Evolutionary conservation across 768 basidiomycete genomes (phyloP), one percentile per base, ranked within the genome.

Genomic region (Amanita polypyramis): DNA sequence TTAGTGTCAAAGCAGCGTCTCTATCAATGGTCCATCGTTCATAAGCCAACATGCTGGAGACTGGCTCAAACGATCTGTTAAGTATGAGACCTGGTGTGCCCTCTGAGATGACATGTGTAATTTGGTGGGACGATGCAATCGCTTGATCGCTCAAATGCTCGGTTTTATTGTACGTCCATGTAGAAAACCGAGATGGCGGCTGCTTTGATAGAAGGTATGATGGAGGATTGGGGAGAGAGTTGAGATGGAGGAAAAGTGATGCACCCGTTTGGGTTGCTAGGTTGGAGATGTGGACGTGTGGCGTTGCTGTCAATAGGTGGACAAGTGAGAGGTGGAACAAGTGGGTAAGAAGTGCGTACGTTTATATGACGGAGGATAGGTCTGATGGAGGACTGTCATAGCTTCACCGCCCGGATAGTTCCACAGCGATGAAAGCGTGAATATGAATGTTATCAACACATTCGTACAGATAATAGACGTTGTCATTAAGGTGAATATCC

Each of bases 371-470:
- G 46, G 23, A 17, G 37, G 61, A 47, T 73, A 76, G 20, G 67
- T 60, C 34, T 68, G 55, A 52, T 95, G 85, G 52, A 96, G 76
- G 0, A 63, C 52, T 0, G 62, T 56, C 43, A 96, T 65, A 0
- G 93, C 87, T 9, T 72, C 60, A 0, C 92, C 93, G 1, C 96
- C 96, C 1, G 96, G 92, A 58, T 99, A 98, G 63, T 98, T 99
- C 42, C 59, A 58, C 25, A 72, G 67, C 1, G 90, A 91, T 0
- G 84, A 70, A 42, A 56, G 58, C 0, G 78, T 76, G 8, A 77
- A 68, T 25, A 86, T 51, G 5, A 61, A 43, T 0, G 85, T 87
- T 7, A 71, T 58, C 2, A 66, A 32, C 3, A 77, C 42, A 57
- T 94, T 93, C 47, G 65, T 53, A 0, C 60, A 49, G 9, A 94